Evolutionary conservation across 768 basidiomycete species (phyloP).

Genomic region (Galerina marginata): DNA sequence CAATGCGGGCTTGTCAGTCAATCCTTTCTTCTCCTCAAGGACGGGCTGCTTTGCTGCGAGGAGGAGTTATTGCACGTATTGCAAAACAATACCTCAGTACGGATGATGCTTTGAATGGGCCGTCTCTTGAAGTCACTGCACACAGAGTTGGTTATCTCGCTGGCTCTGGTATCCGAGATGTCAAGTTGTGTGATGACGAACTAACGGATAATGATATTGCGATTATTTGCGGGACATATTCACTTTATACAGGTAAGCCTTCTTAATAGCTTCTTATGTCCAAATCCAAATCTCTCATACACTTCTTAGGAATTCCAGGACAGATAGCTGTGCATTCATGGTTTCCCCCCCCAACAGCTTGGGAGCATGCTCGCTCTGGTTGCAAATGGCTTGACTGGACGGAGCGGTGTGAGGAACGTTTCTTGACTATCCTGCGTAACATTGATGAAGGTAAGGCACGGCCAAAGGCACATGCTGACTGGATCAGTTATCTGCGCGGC

Average conservation of each 20-base stretch:
- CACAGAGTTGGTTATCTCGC: conserved; percentile 9
- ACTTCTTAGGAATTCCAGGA: background rate
- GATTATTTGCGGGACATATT: conserved; percentile 16
- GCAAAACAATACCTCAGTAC: conserved; percentile 12
- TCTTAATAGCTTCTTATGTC: background rate
- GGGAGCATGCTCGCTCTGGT: conserved; percentile 4
- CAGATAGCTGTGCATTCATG: conserved; percentile 9
- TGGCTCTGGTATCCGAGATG: background rate
- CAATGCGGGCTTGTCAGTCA: background rate
- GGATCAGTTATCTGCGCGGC: background rate
- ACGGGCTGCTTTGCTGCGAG: conserved; percentile 16
- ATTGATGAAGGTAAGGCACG: background rate
- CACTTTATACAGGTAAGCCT: conserved; percentile 13
- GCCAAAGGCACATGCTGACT: background rate
- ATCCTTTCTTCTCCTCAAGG: conserved; percentile 5
- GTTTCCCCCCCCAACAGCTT: conserved; percentile 16
- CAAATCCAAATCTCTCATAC: background rate
- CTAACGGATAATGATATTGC: conserved; percentile 17
- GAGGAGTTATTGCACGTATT: conserved; percentile 17
- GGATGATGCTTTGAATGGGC: conserved; percentile 15
- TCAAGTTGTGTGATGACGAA: conserved; percentile 14
- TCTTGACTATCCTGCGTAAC: background rate
- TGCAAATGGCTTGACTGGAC: conserved; percentile 16
- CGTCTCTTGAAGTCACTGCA: conserved; percentile 13
- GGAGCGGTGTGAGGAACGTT: conserved; percentile 4